A percentile compares a stretch with the other conserved stretches of the same genome.
Conservation (phyloP, 345 rosid species). For the Balakata baccata region DNA sequence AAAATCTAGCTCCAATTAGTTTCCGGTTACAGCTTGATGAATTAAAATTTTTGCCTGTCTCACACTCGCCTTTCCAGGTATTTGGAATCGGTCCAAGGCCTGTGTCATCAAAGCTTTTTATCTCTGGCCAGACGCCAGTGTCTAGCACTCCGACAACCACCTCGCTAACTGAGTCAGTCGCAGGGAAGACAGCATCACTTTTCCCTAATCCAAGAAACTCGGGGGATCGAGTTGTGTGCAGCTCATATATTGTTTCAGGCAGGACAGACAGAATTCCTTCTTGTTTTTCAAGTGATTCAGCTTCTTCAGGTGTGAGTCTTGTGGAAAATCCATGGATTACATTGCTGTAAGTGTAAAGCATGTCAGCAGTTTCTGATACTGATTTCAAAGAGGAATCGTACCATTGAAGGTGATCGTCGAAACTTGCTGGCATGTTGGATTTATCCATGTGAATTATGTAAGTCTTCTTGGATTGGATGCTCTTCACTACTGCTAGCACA, state of each 20-base stretch:
- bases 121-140: constrained; percentile 33
- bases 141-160: constrained; percentile 32
- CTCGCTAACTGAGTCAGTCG: constrained; percentile 14
- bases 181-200: constrained; percentile 13
- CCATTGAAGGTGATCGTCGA: constrained; percentile 50
- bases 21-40: constrained; percentile 32
- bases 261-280: constrained; percentile 22
- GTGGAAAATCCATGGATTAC: constrained; percentile 28
- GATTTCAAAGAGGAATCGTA: constrained; percentile 47
- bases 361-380: constrained; percentile 42
- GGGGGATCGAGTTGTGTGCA: constrained; percentile 28
- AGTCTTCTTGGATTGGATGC: constrained; percentile 35
- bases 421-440: constrained; percentile 48
- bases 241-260: constrained; percentile 24
- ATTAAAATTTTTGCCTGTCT: constrained; percentile 27
- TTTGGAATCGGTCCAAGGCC: constrained; percentile 33
- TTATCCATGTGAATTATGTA: constrained; percentile 60
- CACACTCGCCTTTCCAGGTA: constrained; percentile 30
- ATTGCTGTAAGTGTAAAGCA: constrained; percentile 27
- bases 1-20: constrained; percentile 31
- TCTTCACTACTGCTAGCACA: constrained; percentile 30
- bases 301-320: constrained; percentile 25
- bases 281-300: constrained; percentile 20
- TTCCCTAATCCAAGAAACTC: constrained; percentile 28
- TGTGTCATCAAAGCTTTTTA: constrained; percentile 26